A percentile compares a stretch with the other conserved stretches of the same genome.
Conservation (phyloP, 306 rosid species). For the Begonia fuchsioides region DNA sequence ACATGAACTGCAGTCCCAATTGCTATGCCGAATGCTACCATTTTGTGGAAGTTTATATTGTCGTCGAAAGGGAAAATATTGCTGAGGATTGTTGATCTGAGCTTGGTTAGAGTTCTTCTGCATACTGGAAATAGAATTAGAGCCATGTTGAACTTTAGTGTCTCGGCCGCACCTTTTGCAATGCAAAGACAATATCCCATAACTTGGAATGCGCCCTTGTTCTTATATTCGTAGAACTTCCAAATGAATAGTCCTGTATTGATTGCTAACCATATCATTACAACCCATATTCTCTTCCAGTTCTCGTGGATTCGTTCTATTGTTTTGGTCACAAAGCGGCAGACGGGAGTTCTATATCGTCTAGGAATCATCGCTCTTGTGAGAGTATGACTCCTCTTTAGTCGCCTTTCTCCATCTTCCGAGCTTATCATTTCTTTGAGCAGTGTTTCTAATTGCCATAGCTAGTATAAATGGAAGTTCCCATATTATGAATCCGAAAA, state of each 20-base stretch:
- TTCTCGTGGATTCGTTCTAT: slow-evolving; percentile 28
- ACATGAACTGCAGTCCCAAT: slow-evolving; percentile 44
- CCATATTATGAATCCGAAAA: too few species aligned
- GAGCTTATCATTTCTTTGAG: slow-evolving; percentile 41
- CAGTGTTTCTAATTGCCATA: slow-evolving; percentile 74
- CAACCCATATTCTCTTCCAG: slow-evolving; percentile 72
- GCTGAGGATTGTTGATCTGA: slow-evolving; percentile 49
- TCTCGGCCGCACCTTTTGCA: slow-evolving; percentile 94
- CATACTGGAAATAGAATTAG: slow-evolving; percentile 72
- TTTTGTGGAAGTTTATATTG: slow-evolving; percentile 76
- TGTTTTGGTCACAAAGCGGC: slow-evolving; percentile 14
- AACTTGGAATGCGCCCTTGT: slow-evolving; percentile 27
- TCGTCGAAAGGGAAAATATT: slow-evolving; percentile 70
- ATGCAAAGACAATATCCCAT: slow-evolving; percentile 76
- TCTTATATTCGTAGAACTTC: slow-evolving; percentile 50
- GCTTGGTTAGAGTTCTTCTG: slow-evolving; percentile 57
- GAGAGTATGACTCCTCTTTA: slow-evolving; percentile 21
- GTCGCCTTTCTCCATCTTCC: slow-evolving; percentile 22
- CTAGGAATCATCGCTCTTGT: slow-evolving; percentile 58
- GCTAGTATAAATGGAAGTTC: slow-evolving; percentile 28
- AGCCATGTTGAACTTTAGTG: slow-evolving; percentile 91
- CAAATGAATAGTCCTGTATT: slow-evolving; percentile 42
- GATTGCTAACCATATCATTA: slow-evolving; percentile 35
- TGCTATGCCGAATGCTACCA: slow-evolving; percentile 38
- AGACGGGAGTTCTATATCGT: slow-evolving; percentile 44